Evolutionary conservation across 108 stramenopile genomes (phyloP), one percentile per base, ranked within the genome.

Genomic region (Skeletonema marinoi): DNA sequence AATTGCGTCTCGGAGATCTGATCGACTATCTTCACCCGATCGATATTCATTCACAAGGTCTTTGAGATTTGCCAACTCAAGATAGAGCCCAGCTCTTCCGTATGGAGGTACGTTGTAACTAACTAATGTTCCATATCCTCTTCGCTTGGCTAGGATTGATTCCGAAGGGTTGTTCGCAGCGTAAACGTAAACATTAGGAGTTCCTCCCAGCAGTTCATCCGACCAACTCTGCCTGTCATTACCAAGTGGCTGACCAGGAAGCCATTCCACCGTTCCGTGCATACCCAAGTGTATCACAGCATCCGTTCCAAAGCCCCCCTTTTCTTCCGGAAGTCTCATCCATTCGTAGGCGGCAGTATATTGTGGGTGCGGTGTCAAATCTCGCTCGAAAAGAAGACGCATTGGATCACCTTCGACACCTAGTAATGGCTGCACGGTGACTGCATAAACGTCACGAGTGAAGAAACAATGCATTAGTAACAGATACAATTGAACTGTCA

Each of bases 341-440:
- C 85, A 93, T 54, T 92, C 85, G 68, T 96, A 96, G 21, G 82
- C 81, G 0, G 95, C 95, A 36, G 82, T 86, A 77, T 96, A 96
- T 71, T 96, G 95, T 9, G 95, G 95, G 71, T 96, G 95, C 3
- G 95, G 95, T 0, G 95, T 96, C 50, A 96, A 68, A 65, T 96
- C 91, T 30, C 95, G 73, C 78, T 93, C 86, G 71, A 96, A 96
- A 14, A 96, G 70, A 1, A 96, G 72, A 19, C 95, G 68, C 95
- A 96, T 96, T 1, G 95, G 95, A 86, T 96, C 95, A 9, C 95
- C 95, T 76, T 96, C 95, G 3, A 96, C 78, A 7, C 95, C 95
- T 4, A 96, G 74, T 60, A 93, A 77, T 35, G 95, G 95, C 66
- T 96, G 95, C 31, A 96, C 92, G 30, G 86, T 86, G 35, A 96